These are phyloP conservation scores for Epichloe sylvatica DNA, from an alignment of 2,329 filamentous ascomycete species.

Conservation along the genomic window DNA sequence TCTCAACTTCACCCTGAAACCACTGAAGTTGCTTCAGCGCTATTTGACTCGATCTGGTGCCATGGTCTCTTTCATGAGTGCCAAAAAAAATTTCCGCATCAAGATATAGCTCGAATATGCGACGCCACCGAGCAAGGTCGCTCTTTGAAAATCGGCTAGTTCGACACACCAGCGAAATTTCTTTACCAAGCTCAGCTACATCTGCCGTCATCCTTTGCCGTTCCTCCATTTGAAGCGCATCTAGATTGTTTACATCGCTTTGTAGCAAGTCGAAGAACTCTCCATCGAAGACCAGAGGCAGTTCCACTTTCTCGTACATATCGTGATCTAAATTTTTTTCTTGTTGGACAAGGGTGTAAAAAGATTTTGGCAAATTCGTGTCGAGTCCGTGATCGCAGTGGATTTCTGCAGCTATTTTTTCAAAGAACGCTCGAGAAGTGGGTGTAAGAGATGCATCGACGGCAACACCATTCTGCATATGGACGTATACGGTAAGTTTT, in stretches of 20 bases:
- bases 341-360: constrained; percentile 1
- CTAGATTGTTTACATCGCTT: constrained; percentile 54
- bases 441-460: constrained; percentile 55
- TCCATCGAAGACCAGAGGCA: constrained; percentile 62
- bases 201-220: constrained; percentile 47
- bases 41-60: constrained; percentile 48
- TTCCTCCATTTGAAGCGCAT: constrained; percentile 53
- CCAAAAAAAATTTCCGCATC: constrained; percentile 86
- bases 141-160: constrained; percentile 48
- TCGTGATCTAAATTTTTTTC: neutral
- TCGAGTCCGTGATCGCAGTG: constrained; percentile 4
- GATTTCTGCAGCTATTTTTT: constrained; percentile 40
- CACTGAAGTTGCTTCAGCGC: constrained; percentile 55
- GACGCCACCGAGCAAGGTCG: constrained; percentile 63
- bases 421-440: constrained; percentile 48
- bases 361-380: neutral
- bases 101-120: constrained; percentile 70
- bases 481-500: constrained; percentile 55
- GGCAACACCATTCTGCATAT: constrained; percentile 50
- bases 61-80: constrained; percentile 56
- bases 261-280: constrained; percentile 70
- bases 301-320: constrained; percentile 39
- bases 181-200: constrained; percentile 49
- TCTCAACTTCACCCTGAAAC: constrained; percentile 56
- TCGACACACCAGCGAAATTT: constrained; percentile 50